phyloP scores from a whole-genome alignment of 129 eudicot species.

The Pittosporum tobira region DNA sequence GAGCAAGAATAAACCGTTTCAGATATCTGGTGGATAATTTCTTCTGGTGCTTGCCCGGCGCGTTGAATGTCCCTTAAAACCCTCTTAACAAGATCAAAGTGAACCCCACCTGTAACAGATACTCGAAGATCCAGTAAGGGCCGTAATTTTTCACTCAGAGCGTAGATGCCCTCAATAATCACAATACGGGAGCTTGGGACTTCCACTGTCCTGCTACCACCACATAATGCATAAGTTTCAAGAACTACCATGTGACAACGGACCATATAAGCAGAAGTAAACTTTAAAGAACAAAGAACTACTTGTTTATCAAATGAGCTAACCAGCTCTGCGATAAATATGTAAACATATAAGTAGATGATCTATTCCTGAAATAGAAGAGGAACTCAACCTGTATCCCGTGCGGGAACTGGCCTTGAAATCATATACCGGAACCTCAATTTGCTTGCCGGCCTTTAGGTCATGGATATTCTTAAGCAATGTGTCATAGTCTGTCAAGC shows the following conservation, averaged over 20 bases:
- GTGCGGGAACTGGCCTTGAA: constrained; percentile 84
- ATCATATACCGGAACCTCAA: constrained; percentile 80
- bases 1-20: constrained; percentile 62
- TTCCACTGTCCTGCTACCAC: constrained; percentile 67
- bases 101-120: constrained; percentile 97
- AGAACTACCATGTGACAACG: constrained; percentile 6
- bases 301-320: background rate
- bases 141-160: constrained; percentile 78
- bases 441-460: constrained; percentile 66
- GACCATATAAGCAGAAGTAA: background rate
- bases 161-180: constrained; percentile 92
- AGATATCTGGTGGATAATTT: constrained; percentile 92
- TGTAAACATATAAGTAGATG: no score
- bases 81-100: constrained; percentile 94
- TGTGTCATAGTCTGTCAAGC: constrained; percentile 92
- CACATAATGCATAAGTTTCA: constrained; percentile 12
- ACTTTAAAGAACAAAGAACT: constrained; percentile 3
- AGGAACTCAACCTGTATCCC: constrained; percentile 61
- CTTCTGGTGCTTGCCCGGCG: constrained; percentile 97
- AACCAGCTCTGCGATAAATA: background rate
- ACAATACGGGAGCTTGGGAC: constrained; percentile 87
- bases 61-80: constrained; percentile 96
- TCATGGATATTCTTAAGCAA: constrained; percentile 79
- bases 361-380: background rate
- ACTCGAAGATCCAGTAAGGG: constrained; percentile 93